Evolutionary conservation across 805 yeast species (phyloP), one percentile per base, ranked within the genome.

Genomic region (Saturnispora besseyi): DNA sequence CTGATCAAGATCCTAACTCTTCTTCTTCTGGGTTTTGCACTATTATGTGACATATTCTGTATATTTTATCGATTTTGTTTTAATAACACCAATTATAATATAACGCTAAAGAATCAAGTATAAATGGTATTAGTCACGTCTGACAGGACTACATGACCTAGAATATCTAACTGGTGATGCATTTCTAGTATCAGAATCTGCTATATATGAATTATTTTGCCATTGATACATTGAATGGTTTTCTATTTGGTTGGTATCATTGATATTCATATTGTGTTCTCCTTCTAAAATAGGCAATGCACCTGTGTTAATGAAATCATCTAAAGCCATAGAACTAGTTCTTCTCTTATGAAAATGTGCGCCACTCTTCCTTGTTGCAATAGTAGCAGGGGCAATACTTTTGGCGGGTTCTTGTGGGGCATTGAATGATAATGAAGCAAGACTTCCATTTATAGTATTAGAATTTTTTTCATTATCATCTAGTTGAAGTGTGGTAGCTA

Each of bases 1-100:
- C 24, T 22, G 13, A 43, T 8, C 43, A 41, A 6, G 45, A 46
- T 49, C 80, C 79, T 46, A 70, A 71, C 54, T 76, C 74, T 49
- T 38, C 34, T 22, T 36, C 52, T 8, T 52, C 52, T 28, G 18
- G 15, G 9, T 49, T 57, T 24, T 63, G 67, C 58, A 53, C 56
- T 21, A 55, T 63, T 40, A 58, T 62, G 64, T 63, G 42, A 56
- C 33, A 13, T 36, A 30, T 29, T 40, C 48, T 37, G 21, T 44
- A 34, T 36, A 18, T 34, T 40, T 13, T 42, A 49, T 31, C 28
- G 43, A 11, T 43, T 50, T 40, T 49, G 29, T 41, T 44, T 41
- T 49, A 10, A 18, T 26, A 18, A 24, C 29, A 24, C 28, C 42
- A 21, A 37, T 5, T 34, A 34, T 44, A 33, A 10, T 41, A 26